Evolutionary conservation across 2,329 filamentous ascomycete species (phyloP), one percentile per base, ranked within the genome.

Genomic region (Alternaria sp.): DNA sequence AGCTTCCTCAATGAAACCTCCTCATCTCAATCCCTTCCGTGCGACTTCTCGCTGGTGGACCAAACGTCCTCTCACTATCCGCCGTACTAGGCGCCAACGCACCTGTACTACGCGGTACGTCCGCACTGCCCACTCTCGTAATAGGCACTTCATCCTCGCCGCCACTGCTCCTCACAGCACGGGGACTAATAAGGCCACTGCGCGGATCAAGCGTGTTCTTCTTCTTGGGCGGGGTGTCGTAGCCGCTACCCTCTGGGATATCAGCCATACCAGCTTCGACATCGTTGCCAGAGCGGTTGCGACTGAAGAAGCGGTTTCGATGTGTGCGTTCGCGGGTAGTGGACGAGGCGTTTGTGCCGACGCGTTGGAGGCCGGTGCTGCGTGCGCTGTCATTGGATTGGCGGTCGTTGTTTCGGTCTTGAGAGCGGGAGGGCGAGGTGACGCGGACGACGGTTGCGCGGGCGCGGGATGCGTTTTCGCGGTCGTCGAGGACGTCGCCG

Each of bases 401-500:
- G 11, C 77, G 80, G 10, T 54, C 17, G 30, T 75, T 71, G 32
- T 63, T 21, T 26, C 75, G 68, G 5, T 77, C 73, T 36, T 74
- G 69, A 11, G 60, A 60, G 26, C 76, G 73, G 12, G 75, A 76
- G 26, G 79, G 79, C 4, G 81, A 82, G 1, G 77, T 77, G 15
- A 83, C 74, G 21, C 80, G 71, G n/a, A 78, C 73, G 13, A 86
- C 68, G 9, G 71, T 72, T 4, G 72, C 72, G 26, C 82, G 80
- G 61, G 80, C 67, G 55, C 77, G 75, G 67, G 66, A 62, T 62
- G 73, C 68, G 12, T 61, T 67, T 23, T 81, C 75, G 13, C 82
- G 83, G 70, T 89, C 87, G 60, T 89, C 87, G 72, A 88, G 90
- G 1, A 91, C 86, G 70, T 92, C 90, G 49, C 87, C 88, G 63